A percentile compares a stretch with the other conserved stretches of the same genome.
These are phyloP conservation scores for Lipomyces chichibuensis DNA, from an alignment of 805 yeast species.

Conservation along the genomic window DNA sequence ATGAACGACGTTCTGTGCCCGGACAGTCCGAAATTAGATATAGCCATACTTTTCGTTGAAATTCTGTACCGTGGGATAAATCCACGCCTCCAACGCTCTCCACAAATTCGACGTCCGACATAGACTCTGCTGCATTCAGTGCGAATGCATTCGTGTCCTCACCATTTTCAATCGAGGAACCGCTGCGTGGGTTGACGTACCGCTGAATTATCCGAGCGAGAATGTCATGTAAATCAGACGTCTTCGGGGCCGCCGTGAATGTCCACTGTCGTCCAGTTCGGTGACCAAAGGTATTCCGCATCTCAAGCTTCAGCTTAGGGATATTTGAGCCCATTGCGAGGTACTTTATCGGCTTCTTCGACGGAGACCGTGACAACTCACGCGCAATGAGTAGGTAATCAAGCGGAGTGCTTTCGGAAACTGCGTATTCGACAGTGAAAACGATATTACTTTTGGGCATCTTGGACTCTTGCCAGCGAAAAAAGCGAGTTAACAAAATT, in stretches of 20 bases:
- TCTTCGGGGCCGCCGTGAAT: neutral
- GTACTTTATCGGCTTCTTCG: neutral
- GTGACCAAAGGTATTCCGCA: neutral
- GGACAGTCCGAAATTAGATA: neutral
- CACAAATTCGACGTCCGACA: slow-evolving; percentile 5
- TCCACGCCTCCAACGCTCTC: slow-evolving; percentile 7
- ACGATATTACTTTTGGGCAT: neutral
- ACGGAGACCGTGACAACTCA: neutral
- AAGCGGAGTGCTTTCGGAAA: slow-evolving; percentile 1
- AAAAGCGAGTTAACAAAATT: neutral
- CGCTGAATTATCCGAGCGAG: slow-evolving; percentile 2
- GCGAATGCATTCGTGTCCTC: neutral
- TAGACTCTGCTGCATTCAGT: neutral
- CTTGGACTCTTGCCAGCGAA: neutral
- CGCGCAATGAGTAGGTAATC: slow-evolving; percentile 11
- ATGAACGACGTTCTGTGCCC: neutral
- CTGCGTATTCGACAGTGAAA: neutral
- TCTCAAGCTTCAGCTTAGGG: neutral
- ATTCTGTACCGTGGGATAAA: neutral
- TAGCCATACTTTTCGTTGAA: slow-evolving; percentile 9
- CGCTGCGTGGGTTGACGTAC: neutral
- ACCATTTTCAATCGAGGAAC: neutral
- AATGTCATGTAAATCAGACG: neutral
- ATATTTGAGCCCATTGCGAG: neutral
- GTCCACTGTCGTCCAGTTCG: neutral